phyloP scores from a whole-genome alignment of 768 basidiomycete species.

The Trametes coccinea region DNA sequence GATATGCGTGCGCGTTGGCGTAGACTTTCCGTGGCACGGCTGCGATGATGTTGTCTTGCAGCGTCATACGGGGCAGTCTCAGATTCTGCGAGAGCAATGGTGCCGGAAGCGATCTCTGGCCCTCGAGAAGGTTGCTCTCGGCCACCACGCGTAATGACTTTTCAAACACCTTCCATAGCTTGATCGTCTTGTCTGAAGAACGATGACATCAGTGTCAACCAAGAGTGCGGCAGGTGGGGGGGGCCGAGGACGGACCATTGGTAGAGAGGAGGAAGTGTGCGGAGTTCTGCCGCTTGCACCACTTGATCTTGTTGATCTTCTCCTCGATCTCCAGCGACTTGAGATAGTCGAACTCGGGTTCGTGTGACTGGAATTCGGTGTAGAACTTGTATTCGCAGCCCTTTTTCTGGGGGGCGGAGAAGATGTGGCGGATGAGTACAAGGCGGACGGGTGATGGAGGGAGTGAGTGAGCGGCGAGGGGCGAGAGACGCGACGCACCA shows the following conservation, averaged over 20 bases:
- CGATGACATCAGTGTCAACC: background rate
- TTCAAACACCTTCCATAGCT: constrained; percentile 99
- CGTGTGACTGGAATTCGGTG: constrained; percentile 99
- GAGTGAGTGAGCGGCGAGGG: background rate
- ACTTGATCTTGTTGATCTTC: constrained; percentile 99
- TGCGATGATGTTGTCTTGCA: constrained; percentile 97
- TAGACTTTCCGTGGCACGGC: constrained; percentile 99
- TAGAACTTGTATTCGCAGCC: constrained; percentile 99
- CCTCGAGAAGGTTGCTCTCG: constrained; percentile 92
- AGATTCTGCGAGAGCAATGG: constrained; percentile 62
- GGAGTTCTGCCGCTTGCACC: constrained; percentile 97
- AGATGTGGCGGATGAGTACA: constrained; percentile 16
- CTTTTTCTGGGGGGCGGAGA: constrained; percentile 71
- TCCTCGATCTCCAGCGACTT: constrained; percentile 99
- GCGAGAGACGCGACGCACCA: constrained; percentile 51
- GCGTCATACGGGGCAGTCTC: constrained; percentile 86
- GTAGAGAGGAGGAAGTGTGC: constrained; percentile 97
- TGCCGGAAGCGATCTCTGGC: constrained; percentile 66
- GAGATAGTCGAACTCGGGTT: constrained; percentile 99
- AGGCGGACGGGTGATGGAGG: constrained; percentile 2
- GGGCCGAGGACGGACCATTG: constrained; percentile 66
- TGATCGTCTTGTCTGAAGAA: constrained; percentile 96
- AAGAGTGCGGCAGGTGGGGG: background rate
- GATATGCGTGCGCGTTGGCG: constrained; percentile 98
- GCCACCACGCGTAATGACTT: constrained; percentile 94